Conservation (phyloP, 169 alveolate species). For the Besnoitia besnoiti region DNA sequence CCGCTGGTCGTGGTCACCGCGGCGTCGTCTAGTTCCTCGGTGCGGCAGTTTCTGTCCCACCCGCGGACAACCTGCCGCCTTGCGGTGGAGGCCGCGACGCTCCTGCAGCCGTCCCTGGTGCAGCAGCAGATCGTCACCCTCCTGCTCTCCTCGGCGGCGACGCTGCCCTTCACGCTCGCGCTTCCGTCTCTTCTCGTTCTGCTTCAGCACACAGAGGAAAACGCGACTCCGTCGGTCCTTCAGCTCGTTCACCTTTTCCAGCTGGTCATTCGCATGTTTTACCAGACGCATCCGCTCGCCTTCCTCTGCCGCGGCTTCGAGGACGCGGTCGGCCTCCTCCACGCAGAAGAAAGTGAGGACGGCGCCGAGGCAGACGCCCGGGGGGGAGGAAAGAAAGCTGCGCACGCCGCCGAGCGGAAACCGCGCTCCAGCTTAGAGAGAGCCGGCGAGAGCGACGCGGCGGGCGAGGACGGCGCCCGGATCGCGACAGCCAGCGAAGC, state of each 20-base stretch:
- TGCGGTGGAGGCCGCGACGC: constrained; percentile 45
- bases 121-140: constrained; percentile 62
- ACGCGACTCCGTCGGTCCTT: constrained; percentile 56
- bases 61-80: background rate
- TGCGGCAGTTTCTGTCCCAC: constrained; percentile 40
- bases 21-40: constrained; percentile 54
- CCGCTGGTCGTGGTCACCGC: constrained; percentile 49
- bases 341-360: background rate
- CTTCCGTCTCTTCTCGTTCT: constrained; percentile 47
- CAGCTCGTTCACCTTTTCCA: constrained; percentile 45
- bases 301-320: constrained; percentile 43
- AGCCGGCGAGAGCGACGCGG: too few species aligned
- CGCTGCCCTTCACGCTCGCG: constrained; percentile 57
- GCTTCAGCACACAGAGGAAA: constrained; percentile 51
- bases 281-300: constrained; percentile 54
- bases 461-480: too few species aligned
- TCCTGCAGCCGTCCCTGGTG: constrained; percentile 63
- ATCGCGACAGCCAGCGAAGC: background rate
- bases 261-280: constrained; percentile 43
- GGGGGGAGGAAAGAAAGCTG: background rate
- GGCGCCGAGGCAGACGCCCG: background rate
- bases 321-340: constrained; percentile 9
- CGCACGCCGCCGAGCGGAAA: too few species aligned
- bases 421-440: too few species aligned
- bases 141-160: constrained; percentile 64